Evolutionary conservation across 2,329 filamentous ascomycete genomes (phyloP).

Genomic region (Diaporthe vexans): DNA sequence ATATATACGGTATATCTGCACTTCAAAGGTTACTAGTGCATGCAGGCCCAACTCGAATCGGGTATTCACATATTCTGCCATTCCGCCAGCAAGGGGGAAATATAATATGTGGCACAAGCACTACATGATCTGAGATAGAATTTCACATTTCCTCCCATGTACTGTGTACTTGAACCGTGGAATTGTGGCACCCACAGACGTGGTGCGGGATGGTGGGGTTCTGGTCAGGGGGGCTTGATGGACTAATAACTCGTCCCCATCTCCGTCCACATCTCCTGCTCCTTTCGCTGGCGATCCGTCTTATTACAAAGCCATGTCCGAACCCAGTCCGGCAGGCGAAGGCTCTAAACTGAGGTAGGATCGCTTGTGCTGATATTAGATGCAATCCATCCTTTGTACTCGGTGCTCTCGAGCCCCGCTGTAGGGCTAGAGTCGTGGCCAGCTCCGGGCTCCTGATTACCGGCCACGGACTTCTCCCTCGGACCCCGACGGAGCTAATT

Average conservation of each 20-base stretch:
- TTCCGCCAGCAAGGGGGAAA: background rate
- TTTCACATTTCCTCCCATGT: too few species aligned
- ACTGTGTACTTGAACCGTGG: too few species aligned
- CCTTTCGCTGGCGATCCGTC: background rate
- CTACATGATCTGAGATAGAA: background rate
- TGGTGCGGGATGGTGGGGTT: background rate
- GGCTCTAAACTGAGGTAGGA: conserved; percentile 4
- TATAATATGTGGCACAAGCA: background rate
- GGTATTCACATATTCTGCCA: background rate
- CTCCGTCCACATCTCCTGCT: background rate
- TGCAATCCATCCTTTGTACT: conserved; percentile 3
- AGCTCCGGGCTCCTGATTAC: conserved; percentile 21
- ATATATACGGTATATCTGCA: too few species aligned
- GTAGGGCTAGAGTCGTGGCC: background rate
- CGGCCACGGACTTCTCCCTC: conserved; percentile 38
- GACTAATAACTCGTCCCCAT: background rate
- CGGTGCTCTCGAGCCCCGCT: conserved; percentile 21
- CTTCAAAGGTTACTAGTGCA: background rate
- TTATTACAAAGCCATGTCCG: background rate
- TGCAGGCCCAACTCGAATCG: background rate
- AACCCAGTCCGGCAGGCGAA: conserved; percentile 6
- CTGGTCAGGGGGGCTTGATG: conserved; percentile 1
- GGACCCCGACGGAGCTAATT: conserved; percentile 37
- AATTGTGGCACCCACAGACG: background rate
- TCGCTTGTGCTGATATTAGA: background rate